Percentiles rank a stretch among this genome's conserved stretches.
Evolutionary conservation across 225 moss, liverwort and hornwort species (phyloP).

Genomic region (Lunularia cruciata): DNA sequence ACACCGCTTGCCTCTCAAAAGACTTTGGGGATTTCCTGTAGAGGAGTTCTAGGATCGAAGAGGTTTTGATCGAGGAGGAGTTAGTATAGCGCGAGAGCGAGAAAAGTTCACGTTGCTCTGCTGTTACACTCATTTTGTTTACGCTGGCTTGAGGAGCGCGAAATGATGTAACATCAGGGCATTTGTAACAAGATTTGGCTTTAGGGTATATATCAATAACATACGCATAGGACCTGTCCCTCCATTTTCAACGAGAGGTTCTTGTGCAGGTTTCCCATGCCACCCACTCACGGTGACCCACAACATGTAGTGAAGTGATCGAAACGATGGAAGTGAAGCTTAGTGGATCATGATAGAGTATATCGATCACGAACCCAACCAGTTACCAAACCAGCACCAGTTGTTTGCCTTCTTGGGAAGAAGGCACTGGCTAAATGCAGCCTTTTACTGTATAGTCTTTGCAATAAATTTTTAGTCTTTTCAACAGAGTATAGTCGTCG

Average conservation of each 20-base stretch:
- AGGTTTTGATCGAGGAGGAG: conserved; percentile 39
- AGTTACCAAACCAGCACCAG: no score
- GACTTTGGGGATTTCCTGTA: conserved; percentile 20
- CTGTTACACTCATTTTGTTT: conserved; percentile 81
- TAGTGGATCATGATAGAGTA: neutral
- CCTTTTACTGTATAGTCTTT: conserved; percentile 37
- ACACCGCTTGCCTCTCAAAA: neutral
- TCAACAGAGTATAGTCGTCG: neutral
- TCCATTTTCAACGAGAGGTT: conserved; percentile 16
- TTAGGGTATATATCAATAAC: conserved; percentile 30
- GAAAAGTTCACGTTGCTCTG: conserved; percentile 36
- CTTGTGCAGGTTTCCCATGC: conserved; percentile 11
- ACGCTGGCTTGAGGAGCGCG: conserved; percentile 51
- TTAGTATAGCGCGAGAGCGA: conserved; percentile 28
- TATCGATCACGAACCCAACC: neutral
- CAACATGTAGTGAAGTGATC: no score
- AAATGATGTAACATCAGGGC: conserved; percentile 81
- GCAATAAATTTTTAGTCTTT: conserved; percentile 21
- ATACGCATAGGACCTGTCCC: conserved; percentile 24
- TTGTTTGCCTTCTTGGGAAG: neutral
- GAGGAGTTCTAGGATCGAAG: conserved; percentile 1
- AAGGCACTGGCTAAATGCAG: conserved; percentile 26
- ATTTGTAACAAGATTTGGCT: conserved; percentile 30
- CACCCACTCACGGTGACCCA: neutral
- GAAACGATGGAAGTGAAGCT: neutral